Conservation (phyloP, 805 yeast genomes). For the Pichia phayaonensis region DNA sequence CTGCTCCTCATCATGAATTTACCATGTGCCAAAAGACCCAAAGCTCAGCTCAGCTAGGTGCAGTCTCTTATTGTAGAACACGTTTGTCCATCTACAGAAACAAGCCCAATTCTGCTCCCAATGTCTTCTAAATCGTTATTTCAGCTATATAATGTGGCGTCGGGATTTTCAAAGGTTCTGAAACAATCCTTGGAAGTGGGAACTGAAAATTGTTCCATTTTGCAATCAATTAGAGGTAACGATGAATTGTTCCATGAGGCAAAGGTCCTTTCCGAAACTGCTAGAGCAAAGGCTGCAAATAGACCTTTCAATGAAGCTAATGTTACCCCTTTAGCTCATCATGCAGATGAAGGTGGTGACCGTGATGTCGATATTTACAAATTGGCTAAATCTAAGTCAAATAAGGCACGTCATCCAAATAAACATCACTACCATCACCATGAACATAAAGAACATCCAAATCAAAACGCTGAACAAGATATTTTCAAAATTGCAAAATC, state of each 20-base stretch:
- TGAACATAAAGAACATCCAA: background rate
- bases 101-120: background rate
- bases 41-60: too few relatives aligned
- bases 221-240: conserved; percentile 18
- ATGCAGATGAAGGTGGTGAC: conserved; percentile 1
- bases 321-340: conserved; percentile 4
- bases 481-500: conserved; percentile 27
- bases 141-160: conserved; percentile 20
- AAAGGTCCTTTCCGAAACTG: conserved; percentile 19
- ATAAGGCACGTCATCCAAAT: conserved; percentile 6
- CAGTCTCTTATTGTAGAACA: too few relatives aligned
- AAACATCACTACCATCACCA: conserved; percentile 1
- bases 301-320: conserved; percentile 13
- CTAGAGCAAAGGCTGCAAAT: conserved; percentile 13
- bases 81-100: too few relatives aligned
- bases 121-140: conserved; percentile 23
- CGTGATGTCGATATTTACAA: conserved; percentile 25
- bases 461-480: conserved; percentile 16
- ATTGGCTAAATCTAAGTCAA: conserved; percentile 28
- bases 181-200: conserved; percentile 15
- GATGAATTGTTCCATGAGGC: conserved; percentile 23
- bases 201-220: conserved; percentile 16
- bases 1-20: background rate
- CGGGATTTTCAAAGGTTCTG: conserved; percentile 24
- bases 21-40: background rate